phyloP scores from a whole-genome alignment of 768 basidiomycete species.

The Russula emetica region DNA sequence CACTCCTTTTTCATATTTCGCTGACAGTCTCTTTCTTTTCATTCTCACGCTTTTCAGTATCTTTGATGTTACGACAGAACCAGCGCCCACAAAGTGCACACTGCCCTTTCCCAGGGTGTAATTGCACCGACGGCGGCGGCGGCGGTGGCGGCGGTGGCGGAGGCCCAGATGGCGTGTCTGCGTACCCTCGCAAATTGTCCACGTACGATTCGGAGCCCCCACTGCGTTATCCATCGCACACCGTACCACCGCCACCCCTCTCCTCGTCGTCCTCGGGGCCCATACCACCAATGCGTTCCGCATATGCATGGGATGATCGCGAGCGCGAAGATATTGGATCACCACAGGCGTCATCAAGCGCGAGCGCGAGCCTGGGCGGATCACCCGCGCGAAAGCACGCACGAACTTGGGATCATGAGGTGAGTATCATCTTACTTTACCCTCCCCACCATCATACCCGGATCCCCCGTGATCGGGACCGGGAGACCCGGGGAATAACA shows the following conservation, averaged over 20 bases:
- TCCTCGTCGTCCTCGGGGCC: neutral
- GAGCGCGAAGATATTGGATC: slow-evolving; percentile 23
- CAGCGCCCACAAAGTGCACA: slow-evolving; percentile 22
- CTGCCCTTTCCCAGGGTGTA: slow-evolving; percentile 19
- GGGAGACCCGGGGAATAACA: neutral
- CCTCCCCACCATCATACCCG: neutral
- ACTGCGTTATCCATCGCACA: slow-evolving; percentile 18
- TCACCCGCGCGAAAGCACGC: slow-evolving; percentile 26
- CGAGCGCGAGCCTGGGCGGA: slow-evolving; percentile 19
- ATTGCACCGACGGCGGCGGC: slow-evolving; percentile 16
- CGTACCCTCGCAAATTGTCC: slow-evolving; percentile 24
- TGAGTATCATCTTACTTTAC: slow-evolving; percentile 4
- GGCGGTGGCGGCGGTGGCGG: too few species aligned
- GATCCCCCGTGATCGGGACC: neutral
- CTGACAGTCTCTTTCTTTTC: neutral
- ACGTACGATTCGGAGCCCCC: slow-evolving; percentile 22
- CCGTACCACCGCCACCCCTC: slow-evolving; percentile 7
- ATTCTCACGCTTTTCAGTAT: slow-evolving; percentile 11
- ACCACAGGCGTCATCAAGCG: slow-evolving; percentile 24
- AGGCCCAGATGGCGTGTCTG: slow-evolving; percentile 12
- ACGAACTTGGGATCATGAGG: slow-evolving; percentile 26
- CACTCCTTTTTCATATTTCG: neutral
- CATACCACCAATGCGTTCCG: slow-evolving; percentile 20
- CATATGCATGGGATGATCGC: slow-evolving; percentile 26
- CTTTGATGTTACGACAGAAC: slow-evolving; percentile 24